Evolutionary conservation across 192 early-diverging fungal species (phyloP), one percentile per base, ranked within the genome.

Genomic region (Coemansia sp.): DNA sequence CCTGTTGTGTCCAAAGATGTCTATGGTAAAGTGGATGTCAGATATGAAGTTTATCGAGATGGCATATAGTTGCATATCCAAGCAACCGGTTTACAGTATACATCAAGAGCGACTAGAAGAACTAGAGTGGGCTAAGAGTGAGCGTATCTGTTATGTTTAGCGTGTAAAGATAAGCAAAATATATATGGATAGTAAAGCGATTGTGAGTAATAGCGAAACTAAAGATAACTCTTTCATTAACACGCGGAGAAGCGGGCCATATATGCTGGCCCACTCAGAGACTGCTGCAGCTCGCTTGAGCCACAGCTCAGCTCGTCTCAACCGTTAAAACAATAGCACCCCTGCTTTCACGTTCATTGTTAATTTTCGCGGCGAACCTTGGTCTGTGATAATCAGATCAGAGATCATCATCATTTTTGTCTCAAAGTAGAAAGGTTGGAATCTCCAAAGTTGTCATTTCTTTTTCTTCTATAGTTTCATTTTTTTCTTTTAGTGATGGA

Each of bases 401-500:
- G 50, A 21, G 48, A 51, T 51, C 24, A 29, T 51, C 50, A n/a
- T 27, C 27, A n/a, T n/a, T 48, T 48, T 17, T 4, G 50, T 51
- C 2, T 10, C 19, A 24, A 21, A 51, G 24, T 7, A 8, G 11
- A 19, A 51, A 8, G 21, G 46, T 7, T 21, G 8, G 21, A 53
- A 29, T 53, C 50, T 9, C 3, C 13, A 14, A 16, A 16, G 11
- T 60, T 42, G 1, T 45, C 31, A 34, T 33, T 34, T 24, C 8
- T 33, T 46, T 6, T 34, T 9, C 13, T 7, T 34, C 14, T 27
- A 27, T 27, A 11, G 27, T 27, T 51, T 48, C 59, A n/a, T 64
- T 45, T 62, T 19, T 54, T 39, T 61, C 21, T 67, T 59, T 24
- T n/a, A 21, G 16, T 2, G 41, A 17, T 68, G n/a, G 61, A 41